Evolutionary conservation across 1,284 basidiomycete species (phyloP).

Genomic region (Tremellales sp.): DNA sequence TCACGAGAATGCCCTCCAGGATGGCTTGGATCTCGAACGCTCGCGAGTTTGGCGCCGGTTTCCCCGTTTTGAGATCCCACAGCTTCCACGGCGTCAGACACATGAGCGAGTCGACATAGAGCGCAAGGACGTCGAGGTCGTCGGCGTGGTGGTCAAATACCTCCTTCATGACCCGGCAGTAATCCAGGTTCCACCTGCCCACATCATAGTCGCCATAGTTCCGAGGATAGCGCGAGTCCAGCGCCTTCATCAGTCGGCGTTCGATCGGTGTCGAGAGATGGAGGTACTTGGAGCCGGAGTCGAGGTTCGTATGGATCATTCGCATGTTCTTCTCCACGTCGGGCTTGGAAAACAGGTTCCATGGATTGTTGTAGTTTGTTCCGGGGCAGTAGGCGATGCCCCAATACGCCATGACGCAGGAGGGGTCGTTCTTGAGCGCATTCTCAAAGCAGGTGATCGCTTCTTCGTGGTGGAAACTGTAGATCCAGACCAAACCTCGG

Average conservation of each 20-base stretch:
- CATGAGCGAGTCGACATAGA: constrained; percentile 42
- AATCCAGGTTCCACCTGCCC: constrained; percentile 27
- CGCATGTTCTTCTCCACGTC: constrained; percentile 1
- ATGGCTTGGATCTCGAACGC: constrained; percentile 27
- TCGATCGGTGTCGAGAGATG: constrained; percentile 7
- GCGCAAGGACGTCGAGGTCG: constrained; percentile 32
- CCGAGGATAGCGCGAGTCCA: constrained; percentile 11
- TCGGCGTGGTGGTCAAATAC: constrained; percentile 25
- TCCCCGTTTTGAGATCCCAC: constrained; percentile 41
- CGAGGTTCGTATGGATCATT: too few relatives aligned
- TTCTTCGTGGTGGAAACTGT: constrained; percentile 42
- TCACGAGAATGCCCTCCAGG: constrained; percentile 29
- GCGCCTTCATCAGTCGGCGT: constrained; percentile 10
- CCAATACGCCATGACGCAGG: constrained; percentile 38
- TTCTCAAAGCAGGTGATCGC: constrained; percentile 34
- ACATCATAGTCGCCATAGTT: constrained; percentile 16
- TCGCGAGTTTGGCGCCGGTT: constrained; percentile 14
- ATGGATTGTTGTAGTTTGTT: constrained; percentile 44
- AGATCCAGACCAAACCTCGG: constrained; percentile 38
- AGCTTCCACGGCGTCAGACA: constrained; percentile 38
- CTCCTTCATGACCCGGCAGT: constrained; percentile 30
- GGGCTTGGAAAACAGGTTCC: constrained; percentile 17
- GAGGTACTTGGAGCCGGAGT: background rate
- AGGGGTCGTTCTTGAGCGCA: constrained; percentile 25
- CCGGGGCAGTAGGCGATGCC: constrained; percentile 38